A percentile compares a stretch with the other conserved stretches of the same genome.
Evolutionary conservation across 1,139 yeast species (phyloP).

Genomic region (Saccharomyces uvarum): DNA sequence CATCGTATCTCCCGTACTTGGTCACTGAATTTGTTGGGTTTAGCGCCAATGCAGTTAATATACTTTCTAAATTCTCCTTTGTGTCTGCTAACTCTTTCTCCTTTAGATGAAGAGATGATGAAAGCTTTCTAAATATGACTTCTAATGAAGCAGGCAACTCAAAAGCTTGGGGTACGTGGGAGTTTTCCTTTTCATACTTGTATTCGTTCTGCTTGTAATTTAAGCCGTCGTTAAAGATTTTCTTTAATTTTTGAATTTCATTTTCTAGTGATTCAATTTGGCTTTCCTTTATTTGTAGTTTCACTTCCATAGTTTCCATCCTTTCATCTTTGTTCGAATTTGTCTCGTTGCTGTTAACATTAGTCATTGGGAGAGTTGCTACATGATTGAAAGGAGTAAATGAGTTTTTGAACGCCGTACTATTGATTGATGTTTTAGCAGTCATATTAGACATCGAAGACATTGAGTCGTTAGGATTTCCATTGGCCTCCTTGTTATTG

Average conservation of each 20-base stretch:
- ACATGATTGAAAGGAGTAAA: neutral
- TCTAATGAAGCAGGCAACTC: conserved; percentile 21
- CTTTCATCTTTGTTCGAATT: conserved; percentile 10
- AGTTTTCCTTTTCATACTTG: conserved; percentile 5
- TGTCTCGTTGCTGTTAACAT: neutral
- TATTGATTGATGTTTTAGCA: neutral
- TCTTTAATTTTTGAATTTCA: conserved; percentile 32
- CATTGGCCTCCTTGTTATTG: neutral
- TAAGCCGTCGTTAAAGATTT: conserved; percentile 17
- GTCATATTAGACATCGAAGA: neutral
- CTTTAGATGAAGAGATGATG: conserved; percentile 43
- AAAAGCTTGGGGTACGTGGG: conserved; percentile 5
- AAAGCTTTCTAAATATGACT: conserved; percentile 34
- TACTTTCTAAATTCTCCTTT: conserved; percentile 53
- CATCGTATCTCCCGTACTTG: conserved; percentile 54
- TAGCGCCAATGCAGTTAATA: conserved; percentile 48
- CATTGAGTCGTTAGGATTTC: neutral
- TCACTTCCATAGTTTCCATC: conserved; percentile 20
- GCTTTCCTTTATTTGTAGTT: conserved; percentile 34
- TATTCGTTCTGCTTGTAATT: conserved; percentile 14
- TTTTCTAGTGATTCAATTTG: conserved; percentile 35
- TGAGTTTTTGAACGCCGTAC: neutral
- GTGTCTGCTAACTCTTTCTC: conserved; percentile 53
- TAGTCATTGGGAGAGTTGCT: neutral
- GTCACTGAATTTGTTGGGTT: conserved; percentile 40